phyloP scores from a whole-genome alignment of 2,329 filamentous ascomycete species.

The Trichoderma sp. region DNA sequence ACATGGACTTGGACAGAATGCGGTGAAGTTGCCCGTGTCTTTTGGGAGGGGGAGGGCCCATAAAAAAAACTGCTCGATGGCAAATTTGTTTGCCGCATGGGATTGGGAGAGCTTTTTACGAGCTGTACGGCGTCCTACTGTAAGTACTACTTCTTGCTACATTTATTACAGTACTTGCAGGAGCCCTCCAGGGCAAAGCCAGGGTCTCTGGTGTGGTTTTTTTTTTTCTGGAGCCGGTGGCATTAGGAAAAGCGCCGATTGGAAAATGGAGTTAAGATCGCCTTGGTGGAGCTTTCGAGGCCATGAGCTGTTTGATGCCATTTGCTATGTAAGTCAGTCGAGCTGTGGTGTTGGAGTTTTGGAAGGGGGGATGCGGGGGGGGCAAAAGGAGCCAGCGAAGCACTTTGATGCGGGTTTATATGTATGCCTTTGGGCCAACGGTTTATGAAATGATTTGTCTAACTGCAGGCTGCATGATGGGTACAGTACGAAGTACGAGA shows the following conservation, averaged over 20 bases:
- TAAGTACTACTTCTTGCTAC: neutral
- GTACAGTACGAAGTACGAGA: neutral
- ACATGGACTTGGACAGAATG: neutral
- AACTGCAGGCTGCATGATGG: neutral
- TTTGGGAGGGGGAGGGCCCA: neutral
- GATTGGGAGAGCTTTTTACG: neutral
- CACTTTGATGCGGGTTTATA: neutral
- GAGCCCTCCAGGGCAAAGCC: neutral
- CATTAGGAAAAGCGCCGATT: conserved; percentile 32
- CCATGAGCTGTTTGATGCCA: conserved; percentile 3
- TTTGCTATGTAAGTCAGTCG: neutral
- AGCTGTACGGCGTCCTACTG: neutral
- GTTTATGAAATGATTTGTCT: neutral
- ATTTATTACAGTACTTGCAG: neutral
- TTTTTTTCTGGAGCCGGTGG: neutral
- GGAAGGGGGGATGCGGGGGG: neutral
- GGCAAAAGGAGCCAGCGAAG: neutral
- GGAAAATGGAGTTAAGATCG: conserved; percentile 33
- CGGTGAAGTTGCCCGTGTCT: conserved; percentile 9
- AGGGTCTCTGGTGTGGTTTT: neutral
- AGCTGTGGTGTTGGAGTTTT: neutral
- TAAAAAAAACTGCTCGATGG: neutral
- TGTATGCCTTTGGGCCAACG: neutral
- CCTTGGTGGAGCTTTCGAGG: conserved; percentile 11
- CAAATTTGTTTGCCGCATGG: neutral